A percentile compares a stretch with the other conserved stretches of the same genome.
Conservation (phyloP, 192 early-diverging fungal species). For the Umbelopsis isabellina region DNA sequence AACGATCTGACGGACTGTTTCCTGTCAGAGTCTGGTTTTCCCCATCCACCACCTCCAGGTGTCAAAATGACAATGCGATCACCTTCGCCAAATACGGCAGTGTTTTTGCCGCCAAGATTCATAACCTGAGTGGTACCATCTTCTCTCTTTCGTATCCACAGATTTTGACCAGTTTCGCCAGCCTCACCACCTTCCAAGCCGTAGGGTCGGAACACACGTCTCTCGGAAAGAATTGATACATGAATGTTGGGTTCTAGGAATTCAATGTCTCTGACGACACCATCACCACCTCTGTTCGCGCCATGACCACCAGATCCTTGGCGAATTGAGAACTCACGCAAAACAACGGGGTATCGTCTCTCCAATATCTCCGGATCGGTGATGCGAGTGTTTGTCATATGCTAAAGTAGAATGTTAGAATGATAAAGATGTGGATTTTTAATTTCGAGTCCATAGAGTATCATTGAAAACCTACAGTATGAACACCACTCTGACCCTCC, state of each 20-base stretch:
- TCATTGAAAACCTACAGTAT: constrained; percentile 33
- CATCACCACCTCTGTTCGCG: constrained; percentile 79
- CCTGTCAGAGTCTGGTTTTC: constrained; percentile 14
- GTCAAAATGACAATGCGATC: constrained; percentile 87
- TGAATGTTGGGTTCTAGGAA: constrained; percentile 79
- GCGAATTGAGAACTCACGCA: constrained; percentile 83
- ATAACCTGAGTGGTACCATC: constrained; percentile 31
- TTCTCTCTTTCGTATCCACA: constrained; percentile 68
- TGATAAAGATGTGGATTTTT: neutral
- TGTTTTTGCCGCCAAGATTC: constrained; percentile 78
- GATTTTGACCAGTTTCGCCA: constrained; percentile 75
- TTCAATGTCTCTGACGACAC: constrained; percentile 92
- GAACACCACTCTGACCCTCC: constrained; percentile 73
- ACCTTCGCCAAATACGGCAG: constrained; percentile 71
- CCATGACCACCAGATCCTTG: constrained; percentile 80
- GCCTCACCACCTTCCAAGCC: constrained; percentile 81
- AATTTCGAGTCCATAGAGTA: neutral
- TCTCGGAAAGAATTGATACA: constrained; percentile 90
- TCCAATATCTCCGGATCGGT: constrained; percentile 97
- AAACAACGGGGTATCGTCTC: constrained; percentile 86
- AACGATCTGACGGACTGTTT: neutral
- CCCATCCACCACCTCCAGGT: constrained; percentile 95
- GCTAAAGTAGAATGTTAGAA: constrained; percentile 35
- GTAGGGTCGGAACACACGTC: constrained; percentile 88
- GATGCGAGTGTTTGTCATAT: constrained; percentile 98